Evolutionary conservation across 2,329 filamentous ascomycete genomes (phyloP), one percentile per base, ranked within the genome.

Genomic region (Cladosporium colombiae): DNA sequence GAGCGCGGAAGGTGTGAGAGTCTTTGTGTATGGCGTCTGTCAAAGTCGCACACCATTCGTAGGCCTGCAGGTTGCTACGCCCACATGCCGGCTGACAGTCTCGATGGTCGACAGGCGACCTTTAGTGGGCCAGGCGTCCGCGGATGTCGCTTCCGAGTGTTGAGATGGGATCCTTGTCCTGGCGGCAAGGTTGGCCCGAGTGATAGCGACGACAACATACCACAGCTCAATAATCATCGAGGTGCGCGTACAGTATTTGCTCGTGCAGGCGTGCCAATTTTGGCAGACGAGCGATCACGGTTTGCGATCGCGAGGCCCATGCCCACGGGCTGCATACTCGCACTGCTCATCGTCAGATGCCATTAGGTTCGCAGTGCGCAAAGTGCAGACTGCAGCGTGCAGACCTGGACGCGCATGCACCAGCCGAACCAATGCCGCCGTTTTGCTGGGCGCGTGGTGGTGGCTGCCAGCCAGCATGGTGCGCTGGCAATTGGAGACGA

Each of bases 401-500:
- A 46, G 40, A n/a, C 29, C 33, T 49, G 37, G 23, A 27, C 7
- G 16, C 16, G 21, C 44, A 37, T 37, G 23, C 23, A 40, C 49
- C 60, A 62, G 60, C 49, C 60, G 60, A 35, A 62, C 49, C 60
- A 53, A 55, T 62, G 60, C 11, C 33, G 60, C 60, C 46, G 60
- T 53, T 62, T 16, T 27, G 33, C 52, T 62, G 60, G 46, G 60
- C 60, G 33, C 49, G 33, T 52, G 52, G 52, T 31, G 49, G 49
- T 52, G 29, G 52, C 52, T 21, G 52, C 52, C 18, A 55, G 52
- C 52, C 50, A 53, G 16, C 50, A 31, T 53, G 23, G 27, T 62
- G 60, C 60, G 60, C 49, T 62, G 60, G 60, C 60, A 49, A 21
- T 37, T 7, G 59, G 27, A 62, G 46, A 46, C 59, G 59, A 62